Conservation (phyloP, 441 rosid species). For the Manihot esculenta region DNA sequence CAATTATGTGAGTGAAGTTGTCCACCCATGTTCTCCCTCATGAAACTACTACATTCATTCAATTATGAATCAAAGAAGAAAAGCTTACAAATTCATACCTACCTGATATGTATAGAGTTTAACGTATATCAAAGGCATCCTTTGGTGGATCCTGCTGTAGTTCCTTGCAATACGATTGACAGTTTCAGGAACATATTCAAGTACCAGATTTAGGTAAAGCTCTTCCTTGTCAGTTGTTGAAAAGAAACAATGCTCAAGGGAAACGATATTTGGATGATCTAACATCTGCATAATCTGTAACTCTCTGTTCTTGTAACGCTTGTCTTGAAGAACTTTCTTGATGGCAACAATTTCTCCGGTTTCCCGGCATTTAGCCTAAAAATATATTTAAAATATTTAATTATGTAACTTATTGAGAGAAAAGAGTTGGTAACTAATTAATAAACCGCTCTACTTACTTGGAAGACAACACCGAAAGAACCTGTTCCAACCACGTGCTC, state of each 20-base stretch:
- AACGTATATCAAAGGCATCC: constrained; percentile 92
- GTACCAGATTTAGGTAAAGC: constrained; percentile 91
- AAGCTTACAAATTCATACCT: constrained; percentile 2
- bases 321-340: constrained; percentile 98
- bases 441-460: constrained; percentile 46
- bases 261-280: constrained; percentile 94
- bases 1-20: neutral
- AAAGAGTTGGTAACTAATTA: neutral
- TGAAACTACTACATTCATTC: no score
- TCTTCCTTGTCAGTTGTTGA: constrained; percentile 97
- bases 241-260: constrained; percentile 87
- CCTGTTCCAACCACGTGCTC: constrained; percentile 99
- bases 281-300: constrained; percentile 96
- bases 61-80: neutral
- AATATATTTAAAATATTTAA: constrained; percentile 25
- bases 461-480: constrained; percentile 92
- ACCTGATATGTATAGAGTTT: constrained; percentile 97
- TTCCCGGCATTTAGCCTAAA: constrained; percentile 97
- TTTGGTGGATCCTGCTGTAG: constrained; percentile 73
- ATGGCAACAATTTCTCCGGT: constrained; percentile 95
- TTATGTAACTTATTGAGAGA: neutral
- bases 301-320: constrained; percentile 96
- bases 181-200: constrained; percentile 93
- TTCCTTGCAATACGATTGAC: constrained; percentile 81
- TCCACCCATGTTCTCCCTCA: neutral